Evolutionary conservation across 75 land plant genomes (phyloP).

Genomic region (Cryptomeria japonica): DNA sequence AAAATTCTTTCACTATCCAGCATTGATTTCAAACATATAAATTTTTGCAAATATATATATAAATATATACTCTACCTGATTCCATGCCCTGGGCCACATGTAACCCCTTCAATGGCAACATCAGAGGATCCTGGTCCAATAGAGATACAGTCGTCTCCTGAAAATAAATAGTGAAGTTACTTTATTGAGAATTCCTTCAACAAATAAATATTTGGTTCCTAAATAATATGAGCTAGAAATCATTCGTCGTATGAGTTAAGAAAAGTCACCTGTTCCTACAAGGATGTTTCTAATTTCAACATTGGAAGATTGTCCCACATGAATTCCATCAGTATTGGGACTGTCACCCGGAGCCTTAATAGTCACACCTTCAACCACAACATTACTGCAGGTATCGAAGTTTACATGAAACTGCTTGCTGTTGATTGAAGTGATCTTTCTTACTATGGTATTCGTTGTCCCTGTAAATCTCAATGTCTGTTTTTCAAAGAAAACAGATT

Average conservation of each 20-base stretch:
- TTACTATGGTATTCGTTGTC: slow-evolving; percentile 29
- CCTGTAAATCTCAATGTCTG: slow-evolving; percentile 51
- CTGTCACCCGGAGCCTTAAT: slow-evolving; percentile 59
- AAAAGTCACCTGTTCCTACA: slow-evolving; percentile 13
- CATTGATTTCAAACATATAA: background rate
- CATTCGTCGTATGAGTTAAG: background rate
- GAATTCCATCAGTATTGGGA: slow-evolving; percentile 92
- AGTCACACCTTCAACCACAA: slow-evolving; percentile 28
- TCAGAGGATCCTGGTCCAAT: slow-evolving; percentile 49
- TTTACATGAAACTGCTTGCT: slow-evolving; percentile 61
- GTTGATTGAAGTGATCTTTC: slow-evolving; percentile 51
- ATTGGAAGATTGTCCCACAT: slow-evolving; percentile 46
- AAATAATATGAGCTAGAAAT: no score
- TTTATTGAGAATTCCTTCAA: background rate
- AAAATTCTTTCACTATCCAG: background rate
- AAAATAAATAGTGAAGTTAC: background rate
- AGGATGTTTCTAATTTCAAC: slow-evolving; percentile 39
- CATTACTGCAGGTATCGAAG: slow-evolving; percentile 43
- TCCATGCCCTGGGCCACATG: slow-evolving; percentile 83
- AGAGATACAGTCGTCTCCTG: slow-evolving; percentile 75
- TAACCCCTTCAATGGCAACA: slow-evolving; percentile 40
- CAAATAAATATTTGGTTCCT: background rate
- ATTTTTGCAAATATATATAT: no score
- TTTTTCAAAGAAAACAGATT: background rate
- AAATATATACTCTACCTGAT: no score